Base-by-base conservation (phyloP, 176 grass and related monocot species). In the Lolium perenne region DNA sequence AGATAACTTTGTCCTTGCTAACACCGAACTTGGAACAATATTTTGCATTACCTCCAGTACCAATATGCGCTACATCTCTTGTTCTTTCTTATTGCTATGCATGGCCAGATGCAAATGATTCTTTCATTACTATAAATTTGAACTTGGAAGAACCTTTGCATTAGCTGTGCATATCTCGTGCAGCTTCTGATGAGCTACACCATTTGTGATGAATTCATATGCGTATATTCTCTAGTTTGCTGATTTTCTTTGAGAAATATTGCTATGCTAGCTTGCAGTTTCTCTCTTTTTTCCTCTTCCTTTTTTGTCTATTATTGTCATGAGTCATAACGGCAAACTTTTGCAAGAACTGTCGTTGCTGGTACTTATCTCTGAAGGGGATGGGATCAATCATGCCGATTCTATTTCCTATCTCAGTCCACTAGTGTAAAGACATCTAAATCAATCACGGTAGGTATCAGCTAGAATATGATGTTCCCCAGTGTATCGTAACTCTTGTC, bases 161-260 rank as follows among this genome's bases (percentile, higher is more conserved):
- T 60, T 38, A 22, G 10, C 38, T 41, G 40, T 74, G 41, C 22
- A 21, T 35, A 65, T 48, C 38, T 69, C 2, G 1, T 35, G 32
- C 32, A 35, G 32, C 32, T 35, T 35, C 13, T 7, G 57, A 54
- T 74, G 76, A 74, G 56, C 66, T 79, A 35, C 59, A 80, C 16
- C 38, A n/a, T 64, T 45, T 45, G 23, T 5, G n/a, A 73, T 73
- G 53, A 49, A 73, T 21, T 22, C 75, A 65, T 35, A 54, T 80
- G 79, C 4, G 5, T 72, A 21, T 56, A 64, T 72, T 88, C 20
- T 63, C 80, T 32, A 56, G 22, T 14, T 80, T 75, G 47, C 57
- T 49, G 45, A 7, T 78, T 25, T 29, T 82, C 29, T 29, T 29
- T 29, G 29, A 29, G 29, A 29, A 29, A 29, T 29, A 29, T 29